Evolutionary conservation across 2,329 filamentous ascomycete genomes (phyloP).

Genomic region (Colletotrichum agaves): DNA sequence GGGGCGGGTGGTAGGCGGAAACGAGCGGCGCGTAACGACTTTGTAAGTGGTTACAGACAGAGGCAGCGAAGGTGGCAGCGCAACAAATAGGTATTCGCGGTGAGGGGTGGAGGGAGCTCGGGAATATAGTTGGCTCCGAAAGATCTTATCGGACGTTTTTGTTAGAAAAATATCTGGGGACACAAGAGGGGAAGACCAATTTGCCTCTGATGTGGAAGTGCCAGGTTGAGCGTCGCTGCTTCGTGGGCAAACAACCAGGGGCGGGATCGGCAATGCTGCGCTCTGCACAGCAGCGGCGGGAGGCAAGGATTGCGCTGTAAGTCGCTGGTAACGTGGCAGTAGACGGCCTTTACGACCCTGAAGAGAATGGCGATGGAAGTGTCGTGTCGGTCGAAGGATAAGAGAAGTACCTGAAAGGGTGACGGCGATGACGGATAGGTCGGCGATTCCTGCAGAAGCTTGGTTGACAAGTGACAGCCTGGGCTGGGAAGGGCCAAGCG

Average conservation of each 20-base stretch:
- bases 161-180: constrained; percentile 7
- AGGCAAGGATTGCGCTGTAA: constrained; percentile 12
- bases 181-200: constrained; percentile 7
- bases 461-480: background rate
- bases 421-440: constrained; percentile 1
- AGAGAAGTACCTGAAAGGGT: background rate
- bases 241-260: constrained; percentile 4
- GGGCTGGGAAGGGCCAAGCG: constrained; percentile 6
- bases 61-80: constrained; percentile 2
- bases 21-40: constrained; percentile 2
- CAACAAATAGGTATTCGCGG: constrained; percentile 9
- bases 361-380: background rate
- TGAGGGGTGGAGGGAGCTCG: constrained; percentile 13
- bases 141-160: constrained; percentile 24
- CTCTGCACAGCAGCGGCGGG: background rate
- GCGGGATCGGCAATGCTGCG: constrained; percentile 17
- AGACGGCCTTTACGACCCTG: background rate
- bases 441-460: background rate
- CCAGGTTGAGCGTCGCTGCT: background rate
- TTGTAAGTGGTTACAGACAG: constrained; percentile 11
- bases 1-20: background rate
- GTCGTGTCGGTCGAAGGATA: background rate
- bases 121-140: constrained; percentile 21
- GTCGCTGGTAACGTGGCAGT: background rate
- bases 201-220: constrained; percentile 21